Conservation (phyloP, 1,284 basidiomycete genomes). For the Malassezia psittaci region DNA sequence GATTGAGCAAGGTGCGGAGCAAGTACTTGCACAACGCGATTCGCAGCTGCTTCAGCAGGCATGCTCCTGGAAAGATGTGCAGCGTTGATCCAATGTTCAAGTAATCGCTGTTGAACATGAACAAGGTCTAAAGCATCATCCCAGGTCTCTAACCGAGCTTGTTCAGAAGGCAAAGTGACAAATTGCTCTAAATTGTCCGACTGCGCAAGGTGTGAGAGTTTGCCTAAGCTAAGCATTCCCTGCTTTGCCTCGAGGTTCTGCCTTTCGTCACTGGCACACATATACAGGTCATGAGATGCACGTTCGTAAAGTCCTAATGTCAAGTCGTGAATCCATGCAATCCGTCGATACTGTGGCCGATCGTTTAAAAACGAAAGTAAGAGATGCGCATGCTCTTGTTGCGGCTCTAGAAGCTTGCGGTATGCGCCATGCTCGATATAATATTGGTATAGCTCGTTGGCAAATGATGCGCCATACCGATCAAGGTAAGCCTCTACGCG, state of each 20-base stretch:
- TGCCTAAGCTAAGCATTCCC: constrained; percentile 82
- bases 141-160: constrained; percentile 48
- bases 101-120: constrained; percentile 53
- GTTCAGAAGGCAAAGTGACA: constrained; percentile 19
- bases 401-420: constrained; percentile 64
- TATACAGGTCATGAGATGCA: constrained; percentile 58
- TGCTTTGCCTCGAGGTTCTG: constrained; percentile 51
- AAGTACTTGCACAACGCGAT: constrained; percentile 14
- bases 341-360: constrained; percentile 55
- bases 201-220: constrained; percentile 66
- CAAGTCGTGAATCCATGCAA: constrained; percentile 82
- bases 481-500: constrained; percentile 61
- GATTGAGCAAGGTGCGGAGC: constrained; percentile 15
- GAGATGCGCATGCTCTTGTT: constrained; percentile 56
- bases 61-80: constrained; percentile 2
- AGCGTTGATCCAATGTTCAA: constrained; percentile 23
- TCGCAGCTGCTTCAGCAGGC: constrained; percentile 15
- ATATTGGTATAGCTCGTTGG: constrained; percentile 72
- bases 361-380: constrained; percentile 64
- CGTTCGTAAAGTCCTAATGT: constrained; percentile 59
- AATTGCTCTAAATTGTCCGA: constrained; percentile 16
- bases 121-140: constrained; percentile 54
- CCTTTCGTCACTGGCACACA: constrained; percentile 56
- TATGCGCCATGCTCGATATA: constrained; percentile 57
- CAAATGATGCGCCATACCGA: constrained; percentile 71